These are phyloP conservation scores for Phalaenopsis hybrid DNA, from an alignment of 116 monocot species.

Conservation along the genomic window DNA sequence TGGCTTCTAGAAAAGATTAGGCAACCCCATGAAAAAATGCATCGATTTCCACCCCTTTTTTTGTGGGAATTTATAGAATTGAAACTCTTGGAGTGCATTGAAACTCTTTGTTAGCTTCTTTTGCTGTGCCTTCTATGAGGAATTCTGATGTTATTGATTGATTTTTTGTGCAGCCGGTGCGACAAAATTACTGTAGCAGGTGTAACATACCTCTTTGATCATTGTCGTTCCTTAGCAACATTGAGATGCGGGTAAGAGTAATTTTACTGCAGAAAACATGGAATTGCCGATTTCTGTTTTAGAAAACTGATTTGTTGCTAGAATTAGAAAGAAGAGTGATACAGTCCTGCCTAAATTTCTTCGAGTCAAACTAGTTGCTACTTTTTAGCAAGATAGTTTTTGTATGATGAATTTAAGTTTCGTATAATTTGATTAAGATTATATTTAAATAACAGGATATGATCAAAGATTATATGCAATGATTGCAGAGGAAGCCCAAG, in stretches of 20 bases:
- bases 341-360: not conserved
- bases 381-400: not conserved
- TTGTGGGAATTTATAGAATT: not conserved
- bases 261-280: not conserved
- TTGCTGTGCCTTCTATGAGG: not conserved
- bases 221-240: conserved; percentile 45
- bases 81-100: not conserved
- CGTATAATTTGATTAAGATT: conserved; percentile 29
- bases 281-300: not conserved
- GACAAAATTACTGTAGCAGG: conserved; percentile 40
- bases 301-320: not conserved
- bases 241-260: conserved; percentile 69
- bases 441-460: conserved; percentile 46
- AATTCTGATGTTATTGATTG: not conserved
- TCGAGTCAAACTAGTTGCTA: no score
- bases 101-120: not conserved
- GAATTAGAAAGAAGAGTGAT: not conserved
- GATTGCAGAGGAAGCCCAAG: conserved; percentile 85
- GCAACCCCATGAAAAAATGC: not conserved
- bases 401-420: not conserved
- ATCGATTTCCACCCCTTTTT: not conserved
- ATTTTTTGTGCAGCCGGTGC: conserved; percentile 42
- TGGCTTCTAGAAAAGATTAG: not conserved
- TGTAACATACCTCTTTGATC: conserved; percentile 40
- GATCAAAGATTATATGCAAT: conserved; percentile 45